Percentiles rank a stretch among this genome's conserved stretches.
Conservation (phyloP, 2,329 filamentous ascomycete genomes). For the Neofusicoccum parvum region DNA sequence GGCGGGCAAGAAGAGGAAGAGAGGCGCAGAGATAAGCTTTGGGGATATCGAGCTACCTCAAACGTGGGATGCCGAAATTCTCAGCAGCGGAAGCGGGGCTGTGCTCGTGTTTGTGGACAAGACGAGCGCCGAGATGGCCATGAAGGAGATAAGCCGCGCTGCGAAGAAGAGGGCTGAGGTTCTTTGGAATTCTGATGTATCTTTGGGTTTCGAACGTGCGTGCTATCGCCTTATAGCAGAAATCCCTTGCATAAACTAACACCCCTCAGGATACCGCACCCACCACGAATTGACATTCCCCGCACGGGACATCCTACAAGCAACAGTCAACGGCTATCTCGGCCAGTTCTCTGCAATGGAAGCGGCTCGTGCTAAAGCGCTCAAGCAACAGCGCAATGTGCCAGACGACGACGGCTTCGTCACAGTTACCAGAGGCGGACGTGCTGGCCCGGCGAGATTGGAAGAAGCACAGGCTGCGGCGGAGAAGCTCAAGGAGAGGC, state of each 20-base stretch:
- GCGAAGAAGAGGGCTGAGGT: slow-evolving; percentile 61
- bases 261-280: slow-evolving; percentile 53
- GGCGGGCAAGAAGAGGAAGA: slow-evolving; percentile 60
- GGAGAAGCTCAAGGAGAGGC: slow-evolving; percentile 60
- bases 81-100: slow-evolving; percentile 75
- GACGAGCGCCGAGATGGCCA: slow-evolving; percentile 71
- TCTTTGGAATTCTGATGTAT: slow-evolving; percentile 63
- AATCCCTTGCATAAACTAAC: not conserved
- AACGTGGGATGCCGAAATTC: slow-evolving; percentile 72
- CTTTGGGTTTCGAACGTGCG: slow-evolving; percentile 56
- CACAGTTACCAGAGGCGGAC: slow-evolving; percentile 80
- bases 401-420: slow-evolving; percentile 96
- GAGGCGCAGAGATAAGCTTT: slow-evolving; percentile 39
- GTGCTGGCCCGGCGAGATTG: slow-evolving; percentile 70
- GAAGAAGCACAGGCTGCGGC: slow-evolving; percentile 67
- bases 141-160: slow-evolving; percentile 72
- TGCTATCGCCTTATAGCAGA: slow-evolving; percentile 3
- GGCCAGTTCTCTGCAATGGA: slow-evolving; percentile 69
- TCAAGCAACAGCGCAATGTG: slow-evolving; percentile 68
- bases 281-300: slow-evolving; percentile 76
- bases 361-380: slow-evolving; percentile 65
- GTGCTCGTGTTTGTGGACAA: slow-evolving; percentile 83
- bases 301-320: slow-evolving; percentile 65
- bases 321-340: slow-evolving; percentile 83
- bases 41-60: slow-evolving; percentile 60